Percentiles rank a stretch among this genome's conserved stretches.
Evolutionary conservation across 2,329 filamentous ascomycete species (phyloP).

Genomic region (Aspergillus sergii): DNA sequence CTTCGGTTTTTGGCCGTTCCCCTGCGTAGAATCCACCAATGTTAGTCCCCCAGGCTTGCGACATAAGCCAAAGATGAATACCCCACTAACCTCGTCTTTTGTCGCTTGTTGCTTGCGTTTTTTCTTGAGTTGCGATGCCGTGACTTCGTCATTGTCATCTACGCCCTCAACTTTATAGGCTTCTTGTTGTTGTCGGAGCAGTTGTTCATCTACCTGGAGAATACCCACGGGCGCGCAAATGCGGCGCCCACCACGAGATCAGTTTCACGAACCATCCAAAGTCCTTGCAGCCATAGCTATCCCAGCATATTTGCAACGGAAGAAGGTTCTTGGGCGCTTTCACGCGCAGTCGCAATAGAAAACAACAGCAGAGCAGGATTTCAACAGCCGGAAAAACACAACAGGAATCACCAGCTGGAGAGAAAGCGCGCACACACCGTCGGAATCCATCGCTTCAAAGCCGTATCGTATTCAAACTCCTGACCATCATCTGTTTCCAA

Average conservation of each 20-base stretch:
- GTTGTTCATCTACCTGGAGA: conserved; percentile 61
- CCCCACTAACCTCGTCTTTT: conserved; percentile 52
- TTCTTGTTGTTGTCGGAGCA: conserved; percentile 62
- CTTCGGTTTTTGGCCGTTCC: conserved; percentile 40
- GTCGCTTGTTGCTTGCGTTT: conserved; percentile 56
- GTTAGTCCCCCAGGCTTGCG: neutral
- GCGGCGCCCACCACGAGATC: conserved; percentile 33
- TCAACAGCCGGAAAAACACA: conserved; percentile 19
- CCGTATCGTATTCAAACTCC: conserved; percentile 80
- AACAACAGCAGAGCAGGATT: conserved; percentile 11
- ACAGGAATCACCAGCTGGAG: conserved; percentile 18
- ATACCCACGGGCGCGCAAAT: conserved; percentile 30
- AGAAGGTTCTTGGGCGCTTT: conserved; percentile 9
- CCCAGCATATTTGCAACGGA: conserved; percentile 19
- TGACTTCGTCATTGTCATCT: conserved; percentile 55
- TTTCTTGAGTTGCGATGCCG: conserved; percentile 52
- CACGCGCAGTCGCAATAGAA: conserved; percentile 1
- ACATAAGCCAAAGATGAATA: conserved; percentile 3
- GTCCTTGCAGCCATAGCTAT: conserved; percentile 21
- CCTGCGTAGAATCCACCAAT: conserved; percentile 16
- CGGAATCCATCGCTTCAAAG: conserved; percentile 74
- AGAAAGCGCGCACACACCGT: conserved; percentile 49
- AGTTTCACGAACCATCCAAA: conserved; percentile 34
- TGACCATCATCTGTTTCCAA: conserved; percentile 81
- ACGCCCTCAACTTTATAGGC: conserved; percentile 64